Percentiles rank a stretch among this genome's conserved stretches.
These are phyloP conservation scores for Aspergillus sparsus DNA, from an alignment of 495 filamentous ascomycete species.

Conservation along the genomic window DNA sequence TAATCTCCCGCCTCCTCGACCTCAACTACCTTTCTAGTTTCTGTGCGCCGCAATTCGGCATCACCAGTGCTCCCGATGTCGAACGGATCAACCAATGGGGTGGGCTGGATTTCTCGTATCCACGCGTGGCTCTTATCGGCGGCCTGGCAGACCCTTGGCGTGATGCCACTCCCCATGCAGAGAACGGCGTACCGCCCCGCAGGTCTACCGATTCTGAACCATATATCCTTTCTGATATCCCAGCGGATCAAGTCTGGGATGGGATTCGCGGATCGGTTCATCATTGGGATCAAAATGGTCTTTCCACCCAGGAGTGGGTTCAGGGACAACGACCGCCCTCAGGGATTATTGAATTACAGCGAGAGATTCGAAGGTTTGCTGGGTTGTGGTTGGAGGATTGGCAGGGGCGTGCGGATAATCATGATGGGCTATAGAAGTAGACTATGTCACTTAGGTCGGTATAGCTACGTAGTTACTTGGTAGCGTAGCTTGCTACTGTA, in stretches of 20 bases:
- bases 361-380: slow-evolving; percentile 58
- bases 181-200: slow-evolving; percentile 43
- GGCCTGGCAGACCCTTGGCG: slow-evolving; percentile 73
- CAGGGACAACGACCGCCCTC: slow-evolving; percentile 50
- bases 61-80: slow-evolving; percentile 56
- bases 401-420: slow-evolving; percentile 18
- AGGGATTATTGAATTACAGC: slow-evolving; percentile 55
- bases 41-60: slow-evolving; percentile 64
- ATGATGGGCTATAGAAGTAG: background rate
- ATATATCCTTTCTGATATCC: slow-evolving; percentile 57
- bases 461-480: no score
- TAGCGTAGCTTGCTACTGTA: no score
- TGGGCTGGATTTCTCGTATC: slow-evolving; percentile 63
- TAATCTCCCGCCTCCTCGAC: slow-evolving; percentile 65
- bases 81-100: slow-evolving; percentile 67
- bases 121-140: slow-evolving; percentile 66
- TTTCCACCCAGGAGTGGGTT: slow-evolving; percentile 60
- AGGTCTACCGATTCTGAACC: slow-evolving; percentile 59
- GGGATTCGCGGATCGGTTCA: slow-evolving; percentile 54
- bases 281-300: slow-evolving; percentile 73
- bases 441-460: no score
- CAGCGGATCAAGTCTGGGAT: slow-evolving; percentile 27
- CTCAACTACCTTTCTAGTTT: slow-evolving; percentile 53
- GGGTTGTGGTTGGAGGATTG: slow-evolving; percentile 65
- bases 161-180: slow-evolving; percentile 61